A percentile compares a stretch with the other conserved stretches of the same genome.
Conservation (phyloP, 495 filamentous ascomycete species). For the Aspergillus ellipticus region DNA sequence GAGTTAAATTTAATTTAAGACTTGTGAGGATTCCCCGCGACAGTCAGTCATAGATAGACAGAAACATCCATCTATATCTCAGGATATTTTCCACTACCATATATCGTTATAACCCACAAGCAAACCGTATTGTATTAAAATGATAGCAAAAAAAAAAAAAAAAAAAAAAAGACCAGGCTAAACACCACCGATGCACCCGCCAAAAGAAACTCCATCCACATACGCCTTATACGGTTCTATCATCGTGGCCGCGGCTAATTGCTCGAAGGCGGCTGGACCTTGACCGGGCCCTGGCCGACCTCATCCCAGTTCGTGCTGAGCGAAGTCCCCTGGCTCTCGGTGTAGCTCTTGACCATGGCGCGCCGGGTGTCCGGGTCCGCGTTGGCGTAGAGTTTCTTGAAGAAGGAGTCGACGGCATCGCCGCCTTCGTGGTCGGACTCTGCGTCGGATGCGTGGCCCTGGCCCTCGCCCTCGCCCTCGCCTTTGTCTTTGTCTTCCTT, state of each 20-base stretch:
- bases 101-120: too few relatives aligned
- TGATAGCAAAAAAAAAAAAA: too few relatives aligned
- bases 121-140: too few relatives aligned
- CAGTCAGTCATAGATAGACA: too few relatives aligned
- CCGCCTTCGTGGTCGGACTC: slow-evolving; percentile 54
- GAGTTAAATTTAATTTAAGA: too few relatives aligned
- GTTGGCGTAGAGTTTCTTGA: slow-evolving; percentile 82
- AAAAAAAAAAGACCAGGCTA: too few relatives aligned
- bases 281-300: slow-evolving; percentile 68
- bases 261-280: slow-evolving; percentile 64
- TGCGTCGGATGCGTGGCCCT: slow-evolving; percentile 33
- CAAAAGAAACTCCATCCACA: background rate
- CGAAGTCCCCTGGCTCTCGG: slow-evolving; percentile 88
- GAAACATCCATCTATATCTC: too few relatives aligned
- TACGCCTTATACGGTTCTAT: too few relatives aligned
- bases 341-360: slow-evolving; percentile 97
- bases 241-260: slow-evolving; percentile 12
- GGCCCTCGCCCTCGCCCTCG: slow-evolving; percentile 14
- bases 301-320: slow-evolving; percentile 92
- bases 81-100: too few relatives aligned
- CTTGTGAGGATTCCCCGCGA: too few relatives aligned
- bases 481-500: slow-evolving; percentile 6
- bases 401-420: slow-evolving; percentile 79
- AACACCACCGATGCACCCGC: too few relatives aligned
- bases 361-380: slow-evolving; percentile 76